Percentiles rank a stretch among this genome's conserved stretches.
Conservation (phyloP, 2,329 filamentous ascomycete species). For the Penicillium polonicum region DNA sequence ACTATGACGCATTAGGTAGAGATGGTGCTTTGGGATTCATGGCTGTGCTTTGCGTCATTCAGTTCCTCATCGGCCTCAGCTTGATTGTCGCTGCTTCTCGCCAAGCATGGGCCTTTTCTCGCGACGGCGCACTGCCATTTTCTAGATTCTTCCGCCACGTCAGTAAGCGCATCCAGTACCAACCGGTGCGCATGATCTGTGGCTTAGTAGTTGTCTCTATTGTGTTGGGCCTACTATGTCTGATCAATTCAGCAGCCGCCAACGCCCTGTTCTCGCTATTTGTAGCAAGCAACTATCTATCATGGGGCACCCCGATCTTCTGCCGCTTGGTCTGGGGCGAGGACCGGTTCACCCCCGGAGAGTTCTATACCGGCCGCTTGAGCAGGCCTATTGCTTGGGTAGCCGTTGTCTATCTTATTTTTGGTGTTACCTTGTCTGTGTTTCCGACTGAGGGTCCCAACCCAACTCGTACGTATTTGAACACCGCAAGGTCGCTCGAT, state of each 20-base stretch:
- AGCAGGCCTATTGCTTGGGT: conserved; percentile 55
- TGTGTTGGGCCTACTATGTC: conserved; percentile 56
- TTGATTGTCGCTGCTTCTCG: conserved; percentile 59
- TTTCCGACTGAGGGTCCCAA: conserved; percentile 57
- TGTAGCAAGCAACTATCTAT: conserved; percentile 61
- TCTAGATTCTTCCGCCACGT: conserved; percentile 58
- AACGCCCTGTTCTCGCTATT: conserved; percentile 56
- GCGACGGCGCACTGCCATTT: conserved; percentile 62
- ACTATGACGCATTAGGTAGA: conserved; percentile 61
- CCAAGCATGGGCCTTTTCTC: conserved; percentile 63
- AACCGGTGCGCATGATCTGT: conserved; percentile 58
- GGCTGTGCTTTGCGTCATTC: conserved; percentile 59
- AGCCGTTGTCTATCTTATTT: conserved; percentile 55
- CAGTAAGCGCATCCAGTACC: conserved; percentile 55
- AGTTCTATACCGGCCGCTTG: conserved; percentile 58
- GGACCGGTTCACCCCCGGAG: conserved; percentile 57
- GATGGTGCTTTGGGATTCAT: conserved; percentile 59
- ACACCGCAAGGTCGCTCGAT: background rate
- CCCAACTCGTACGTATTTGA: conserved; percentile 43
- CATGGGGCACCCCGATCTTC: conserved; percentile 60
- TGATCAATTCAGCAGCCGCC: conserved; percentile 59
- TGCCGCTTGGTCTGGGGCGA: conserved; percentile 59
- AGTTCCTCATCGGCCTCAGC: conserved; percentile 62
- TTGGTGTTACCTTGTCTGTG: conserved; percentile 59
- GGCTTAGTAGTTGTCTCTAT: conserved; percentile 53